Base-by-base conservation (phyloP, 345 rosid genomes). In the Eutrema japonicum region DNA sequence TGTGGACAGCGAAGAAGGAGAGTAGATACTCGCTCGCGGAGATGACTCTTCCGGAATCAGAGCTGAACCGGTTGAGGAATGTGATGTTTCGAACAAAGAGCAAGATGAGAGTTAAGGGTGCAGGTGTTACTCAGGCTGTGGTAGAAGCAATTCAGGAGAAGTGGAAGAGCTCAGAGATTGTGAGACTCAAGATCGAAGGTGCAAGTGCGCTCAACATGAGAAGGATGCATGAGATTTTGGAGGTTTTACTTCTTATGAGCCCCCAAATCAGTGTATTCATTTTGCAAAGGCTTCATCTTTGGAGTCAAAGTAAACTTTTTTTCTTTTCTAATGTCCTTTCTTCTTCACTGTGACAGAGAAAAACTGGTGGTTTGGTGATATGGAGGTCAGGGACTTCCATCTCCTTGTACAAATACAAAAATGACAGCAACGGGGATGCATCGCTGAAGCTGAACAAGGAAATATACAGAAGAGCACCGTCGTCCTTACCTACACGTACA, bases 361-460 rank as follows among this genome's bases (percentile, higher is more conserved):
- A 86, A 85, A 94, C 97, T 40, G 97, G 98, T 58, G 98, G 98
- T 36, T 81, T 94, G 83, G 98, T 94, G 73, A 83, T 94, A 65
- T 94, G 98, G 98, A 88, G 98, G 79, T 91, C 93, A 13, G 98
- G 96, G 54, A 83, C 94, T 63, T 77, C 98, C 30, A 77, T 91
- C 32, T 81, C 95, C 41, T 76, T 94, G 53, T 94, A 94, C 77
- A 81, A 91, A 76, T 87, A 89, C 74, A 83, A 91, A 79, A 90
- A 89, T 36, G 85, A 83, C 72, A 84, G 85, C 75, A 84, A 88
- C 60, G 83, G 80, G 78, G 82, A 78, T 82, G 86, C 86, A 35
- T 79, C 87, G 0, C 79, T 76, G 56, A 75, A 79, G 49, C 57
- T 61, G 57, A 84, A 80, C 75, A 90, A 81, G 75, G 78, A 72